These are phyloP conservation scores for Goffeauzyma gilvescens DNA, from an alignment of 768 basidiomycete genomes.

Conservation along the genomic window DNA sequence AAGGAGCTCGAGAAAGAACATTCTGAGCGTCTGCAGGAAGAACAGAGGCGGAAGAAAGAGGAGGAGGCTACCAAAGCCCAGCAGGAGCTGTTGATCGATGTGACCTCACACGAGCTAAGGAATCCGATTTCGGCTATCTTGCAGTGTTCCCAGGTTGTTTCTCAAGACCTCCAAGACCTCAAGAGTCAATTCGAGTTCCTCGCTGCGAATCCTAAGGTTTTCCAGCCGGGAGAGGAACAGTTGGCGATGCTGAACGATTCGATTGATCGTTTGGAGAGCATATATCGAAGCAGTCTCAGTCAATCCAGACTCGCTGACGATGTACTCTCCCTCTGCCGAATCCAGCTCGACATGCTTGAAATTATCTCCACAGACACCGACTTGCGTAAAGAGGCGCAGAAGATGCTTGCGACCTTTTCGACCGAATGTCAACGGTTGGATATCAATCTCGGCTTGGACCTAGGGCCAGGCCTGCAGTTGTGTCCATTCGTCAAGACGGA, in stretches of 20 bases:
- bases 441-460: slow-evolving; percentile 25
- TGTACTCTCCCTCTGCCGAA: slow-evolving; percentile 21
- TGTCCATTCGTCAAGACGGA: slow-evolving; percentile 18
- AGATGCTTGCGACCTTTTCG: slow-evolving; percentile 28
- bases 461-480: slow-evolving; percentile 24
- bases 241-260: slow-evolving; percentile 17
- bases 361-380: slow-evolving; percentile 27
- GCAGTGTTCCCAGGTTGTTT: slow-evolving; percentile 26
- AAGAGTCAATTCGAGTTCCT: slow-evolving; percentile 2
- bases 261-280: slow-evolving; percentile 7
- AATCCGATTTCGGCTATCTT: slow-evolving; percentile 31
- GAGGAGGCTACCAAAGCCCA: slow-evolving; percentile 27
- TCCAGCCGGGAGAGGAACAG: slow-evolving; percentile 10
- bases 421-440: slow-evolving; percentile 26
- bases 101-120: slow-evolving; percentile 31
- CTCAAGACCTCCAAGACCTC: slow-evolving; percentile 9
- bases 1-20: slow-evolving; percentile 17
- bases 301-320: slow-evolving; percentile 31
- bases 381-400: slow-evolving; percentile 22
- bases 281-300: slow-evolving; percentile 16
- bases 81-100: slow-evolving; percentile 32
- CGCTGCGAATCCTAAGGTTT: neutral
- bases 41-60: slow-evolving; percentile 17
- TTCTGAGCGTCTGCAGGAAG: slow-evolving; percentile 15
- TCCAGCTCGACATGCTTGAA: slow-evolving; percentile 28